phyloP scores from a whole-genome alignment of 139 green algal species.

The Volvox reticuliferus region DNA sequence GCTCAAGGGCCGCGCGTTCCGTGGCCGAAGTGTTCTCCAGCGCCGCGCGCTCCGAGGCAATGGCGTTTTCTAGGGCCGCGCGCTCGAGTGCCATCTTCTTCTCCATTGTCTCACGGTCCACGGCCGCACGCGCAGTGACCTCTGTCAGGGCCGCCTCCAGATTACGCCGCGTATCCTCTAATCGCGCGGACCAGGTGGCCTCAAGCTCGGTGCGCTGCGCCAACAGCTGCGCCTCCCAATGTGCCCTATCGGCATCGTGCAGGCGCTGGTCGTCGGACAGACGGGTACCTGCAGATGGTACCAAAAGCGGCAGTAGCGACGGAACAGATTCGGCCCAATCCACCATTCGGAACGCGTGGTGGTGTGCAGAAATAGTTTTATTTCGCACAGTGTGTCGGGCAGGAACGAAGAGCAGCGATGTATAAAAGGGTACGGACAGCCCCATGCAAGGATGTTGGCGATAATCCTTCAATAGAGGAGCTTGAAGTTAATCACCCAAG shows the following conservation, averaged over 20 bases:
- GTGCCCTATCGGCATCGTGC: constrained; percentile 32
- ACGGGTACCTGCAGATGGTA: neutral
- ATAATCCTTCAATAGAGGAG: no score
- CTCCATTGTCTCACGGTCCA: constrained; percentile 20
- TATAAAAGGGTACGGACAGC: no score
- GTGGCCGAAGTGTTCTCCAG: neutral
- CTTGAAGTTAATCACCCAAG: no score
- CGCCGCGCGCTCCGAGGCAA: neutral
- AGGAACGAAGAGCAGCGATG: no score
- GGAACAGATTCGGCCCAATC: no score
- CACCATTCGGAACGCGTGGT: no score
- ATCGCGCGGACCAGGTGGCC: neutral
- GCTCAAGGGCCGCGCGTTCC: constrained; percentile 19
- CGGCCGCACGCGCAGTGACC: neutral
- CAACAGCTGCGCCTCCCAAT: constrained; percentile 39
- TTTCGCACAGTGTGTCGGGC: no score
- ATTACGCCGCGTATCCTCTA: constrained; percentile 34
- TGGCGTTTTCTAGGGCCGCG: neutral
- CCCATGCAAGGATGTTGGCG: no score
- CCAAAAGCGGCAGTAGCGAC: no score
- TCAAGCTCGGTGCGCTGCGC: constrained; percentile 42
- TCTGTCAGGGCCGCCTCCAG: constrained; percentile 40
- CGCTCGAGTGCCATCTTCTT: neutral
- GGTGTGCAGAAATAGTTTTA: no score
- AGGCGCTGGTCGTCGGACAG: constrained; percentile 35